Base-by-base conservation (phyloP, 371 early-diverging fungal species). In the Mortierella sp. region DNA sequence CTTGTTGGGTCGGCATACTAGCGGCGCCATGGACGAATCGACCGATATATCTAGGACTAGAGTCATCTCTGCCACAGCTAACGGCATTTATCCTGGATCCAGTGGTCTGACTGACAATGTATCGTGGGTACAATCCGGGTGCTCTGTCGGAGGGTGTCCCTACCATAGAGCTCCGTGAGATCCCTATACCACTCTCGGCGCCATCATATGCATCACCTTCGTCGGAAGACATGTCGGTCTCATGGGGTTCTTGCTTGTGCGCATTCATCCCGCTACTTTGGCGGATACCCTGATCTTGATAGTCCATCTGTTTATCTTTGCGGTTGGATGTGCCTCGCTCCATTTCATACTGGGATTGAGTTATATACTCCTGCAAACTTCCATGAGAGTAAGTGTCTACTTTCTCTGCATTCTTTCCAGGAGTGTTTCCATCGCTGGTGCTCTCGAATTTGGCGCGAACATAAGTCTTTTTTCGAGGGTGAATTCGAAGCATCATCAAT, bases 401-500 rank as follows among this genome's bases (percentile, higher is more conserved):
- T 7, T 7, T 1, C 11, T 62, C 40, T 38, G 43, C 24, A 13
- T 57, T 65, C 32, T 63, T 45, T 22, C 43, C 28, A 10, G 16
- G 41, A 8, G 13, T 5, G 2, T 19, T 52, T 1, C 33, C 11
- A 52, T 85, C 86, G 21, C 75, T 75, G 15, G 87, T 86, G 40
- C 41, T 66, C 53, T 88, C 84, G 50, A 82, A 89, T 71, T 89
- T 89, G 61, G 77, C 75, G 1, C 77, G 63, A 19, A 50, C 62
- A 60, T 89, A 89, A 22, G 79, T 43, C 22, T 86, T 65, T 60
- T 85, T 74, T 40, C 86, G 77, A 47, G 88, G 87, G 64, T 88
- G 74, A 33, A 88, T 43, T 33, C 84, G 70, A 61, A 89, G 63
- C 89, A 91, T 90, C 45, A 86, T 76, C 10, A 84, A 57, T 57